Conservation (phyloP, 306 rosid species). For the Vigna hirtella region DNA sequence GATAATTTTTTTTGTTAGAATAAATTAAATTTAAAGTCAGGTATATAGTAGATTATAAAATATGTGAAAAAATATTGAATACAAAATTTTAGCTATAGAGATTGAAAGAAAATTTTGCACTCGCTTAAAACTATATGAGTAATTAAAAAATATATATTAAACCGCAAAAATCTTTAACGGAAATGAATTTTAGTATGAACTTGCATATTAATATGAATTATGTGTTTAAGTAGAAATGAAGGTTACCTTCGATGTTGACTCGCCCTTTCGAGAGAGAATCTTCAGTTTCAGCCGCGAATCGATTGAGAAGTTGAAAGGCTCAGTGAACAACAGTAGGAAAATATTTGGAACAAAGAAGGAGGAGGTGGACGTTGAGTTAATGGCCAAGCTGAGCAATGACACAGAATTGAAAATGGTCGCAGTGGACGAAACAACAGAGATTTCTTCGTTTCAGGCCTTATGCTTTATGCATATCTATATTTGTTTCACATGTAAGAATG, state of each 20-base stretch:
- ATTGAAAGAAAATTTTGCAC: too few relatives aligned
- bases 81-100: too few relatives aligned
- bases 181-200: too few relatives aligned
- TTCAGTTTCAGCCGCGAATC: constrained; percentile 73
- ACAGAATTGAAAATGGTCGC: background rate
- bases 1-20: too few relatives aligned
- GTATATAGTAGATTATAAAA: too few relatives aligned
- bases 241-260: constrained; percentile 58
- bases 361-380: constrained; percentile 30
- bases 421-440: constrained; percentile 34
- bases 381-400: constrained; percentile 65
- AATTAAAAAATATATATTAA: too few relatives aligned
- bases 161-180: too few relatives aligned
- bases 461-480: constrained; percentile 16
- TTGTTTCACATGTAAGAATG: constrained; percentile 12
- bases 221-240: constrained; percentile 38
- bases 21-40: too few relatives aligned
- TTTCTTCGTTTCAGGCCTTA: constrained; percentile 84
- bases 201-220: too few relatives aligned
- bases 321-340: constrained; percentile 40
- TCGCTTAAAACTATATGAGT: too few relatives aligned
- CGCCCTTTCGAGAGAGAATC: constrained; percentile 64
- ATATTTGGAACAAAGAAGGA: background rate
- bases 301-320: constrained; percentile 59
- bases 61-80: too few relatives aligned